Evolutionary conservation across 83 land plant genomes (phyloP).

Genomic region (Isoetes engelmannii): DNA sequence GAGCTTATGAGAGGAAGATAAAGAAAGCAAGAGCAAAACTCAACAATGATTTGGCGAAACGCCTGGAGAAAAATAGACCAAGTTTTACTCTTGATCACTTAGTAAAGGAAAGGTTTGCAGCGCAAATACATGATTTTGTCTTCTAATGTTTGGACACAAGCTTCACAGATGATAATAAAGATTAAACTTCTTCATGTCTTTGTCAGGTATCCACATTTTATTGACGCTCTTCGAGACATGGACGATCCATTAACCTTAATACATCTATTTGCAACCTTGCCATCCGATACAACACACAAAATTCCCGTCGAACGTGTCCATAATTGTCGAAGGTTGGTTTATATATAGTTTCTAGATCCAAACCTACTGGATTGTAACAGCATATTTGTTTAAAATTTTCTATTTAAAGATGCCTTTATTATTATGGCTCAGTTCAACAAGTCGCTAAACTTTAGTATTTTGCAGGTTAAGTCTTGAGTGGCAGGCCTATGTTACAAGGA

Average conservation of each 20-base stretch:
- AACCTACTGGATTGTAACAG: too few species aligned
- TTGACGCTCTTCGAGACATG: slow-evolving; percentile 90
- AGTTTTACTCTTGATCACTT: slow-evolving; percentile 58
- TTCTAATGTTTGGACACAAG: too few species aligned
- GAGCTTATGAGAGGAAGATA: slow-evolving; percentile 64
- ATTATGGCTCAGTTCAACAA: too few species aligned
- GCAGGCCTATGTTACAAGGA: slow-evolving; percentile 85
- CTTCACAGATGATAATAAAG: too few species aligned
- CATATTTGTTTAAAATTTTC: too few species aligned
- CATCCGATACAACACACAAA: slow-evolving; percentile 61
- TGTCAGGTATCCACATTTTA: slow-evolving; percentile 76
- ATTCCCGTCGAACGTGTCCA: slow-evolving; percentile 64
- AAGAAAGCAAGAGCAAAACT: slow-evolving; percentile 72
- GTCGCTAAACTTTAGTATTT: neutral
- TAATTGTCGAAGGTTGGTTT: slow-evolving; percentile 51
- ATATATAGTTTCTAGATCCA: too few species aligned
- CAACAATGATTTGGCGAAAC: slow-evolving; percentile 47
- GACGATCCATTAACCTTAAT: slow-evolving; percentile 93
- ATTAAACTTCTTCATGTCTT: neutral
- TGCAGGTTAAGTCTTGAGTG: slow-evolving; percentile 84
- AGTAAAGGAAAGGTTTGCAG: slow-evolving; percentile 58
- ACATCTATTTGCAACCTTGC: slow-evolving; percentile 87
- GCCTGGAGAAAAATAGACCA: slow-evolving; percentile 47
- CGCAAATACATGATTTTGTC: too few species aligned
- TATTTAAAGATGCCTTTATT: too few species aligned